Evolutionary conservation across 2,329 filamentous ascomycete species (phyloP).

Genomic region (Pseudocercospora eumusae): DNA sequence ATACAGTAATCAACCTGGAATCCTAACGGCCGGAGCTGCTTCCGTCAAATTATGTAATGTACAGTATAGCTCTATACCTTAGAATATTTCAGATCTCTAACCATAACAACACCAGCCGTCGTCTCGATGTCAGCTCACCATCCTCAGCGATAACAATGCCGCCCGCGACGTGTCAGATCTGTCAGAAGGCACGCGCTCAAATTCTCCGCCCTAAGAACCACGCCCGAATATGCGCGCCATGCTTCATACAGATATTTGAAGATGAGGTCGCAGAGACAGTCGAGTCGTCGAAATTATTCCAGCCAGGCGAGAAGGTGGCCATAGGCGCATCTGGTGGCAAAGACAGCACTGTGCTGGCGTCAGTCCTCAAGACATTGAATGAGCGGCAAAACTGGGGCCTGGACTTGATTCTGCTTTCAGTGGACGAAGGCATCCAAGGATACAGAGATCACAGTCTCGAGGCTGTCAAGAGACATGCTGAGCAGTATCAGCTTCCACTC

Average conservation of each 20-base stretch:
- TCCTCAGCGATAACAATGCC: conserved; percentile 60
- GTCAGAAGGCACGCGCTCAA: conserved; percentile 74
- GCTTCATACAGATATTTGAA: conserved; percentile 87
- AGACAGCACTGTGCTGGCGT: conserved; percentile 93
- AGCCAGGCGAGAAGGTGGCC: conserved; percentile 79
- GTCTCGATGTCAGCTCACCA: background rate
- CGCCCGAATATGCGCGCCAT: conserved; percentile 85
- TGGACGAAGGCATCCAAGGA: conserved; percentile 96
- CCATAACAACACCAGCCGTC: background rate
- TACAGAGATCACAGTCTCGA: conserved; percentile 95
- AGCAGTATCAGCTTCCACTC: conserved; percentile 86
- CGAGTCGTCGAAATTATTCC: conserved; percentile 75
- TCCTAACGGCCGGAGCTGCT: background rate
- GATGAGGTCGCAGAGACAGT: conserved; percentile 94
- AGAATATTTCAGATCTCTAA: too few species aligned
- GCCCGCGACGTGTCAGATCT: conserved; percentile 73
- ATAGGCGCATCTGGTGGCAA: conserved; percentile 97
- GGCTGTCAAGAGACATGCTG: conserved; percentile 90
- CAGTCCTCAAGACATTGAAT: conserved; percentile 91
- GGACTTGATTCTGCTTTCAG: conserved; percentile 81
- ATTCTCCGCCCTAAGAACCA: conserved; percentile 95
- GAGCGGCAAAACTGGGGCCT: conserved; percentile 84
- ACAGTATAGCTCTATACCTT: too few species aligned
- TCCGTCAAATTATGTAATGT: too few species aligned
- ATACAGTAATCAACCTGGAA: too few species aligned